phyloP scores from a whole-genome alignment of 2,329 filamentous ascomycete species.

The Cytospora schulzeri region DNA sequence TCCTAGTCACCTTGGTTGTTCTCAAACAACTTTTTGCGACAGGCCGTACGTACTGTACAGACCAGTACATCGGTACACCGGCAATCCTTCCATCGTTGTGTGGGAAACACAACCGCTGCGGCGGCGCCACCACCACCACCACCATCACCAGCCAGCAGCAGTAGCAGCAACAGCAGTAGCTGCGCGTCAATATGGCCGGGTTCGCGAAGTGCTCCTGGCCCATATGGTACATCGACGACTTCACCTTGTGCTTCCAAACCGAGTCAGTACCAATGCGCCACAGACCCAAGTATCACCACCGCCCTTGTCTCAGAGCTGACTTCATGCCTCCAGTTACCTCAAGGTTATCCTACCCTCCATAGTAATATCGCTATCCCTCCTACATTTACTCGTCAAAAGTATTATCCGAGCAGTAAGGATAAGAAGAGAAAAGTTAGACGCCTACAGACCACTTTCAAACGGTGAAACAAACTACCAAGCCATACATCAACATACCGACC shows the following conservation, averaged over 20 bases:
- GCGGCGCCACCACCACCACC: neutral
- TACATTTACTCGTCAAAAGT: slow-evolving; percentile 64
- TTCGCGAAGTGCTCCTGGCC: slow-evolving; percentile 60
- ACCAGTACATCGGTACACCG: neutral
- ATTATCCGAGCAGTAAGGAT: slow-evolving; percentile 54
- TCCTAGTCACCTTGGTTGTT: neutral
- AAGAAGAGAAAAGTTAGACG: slow-evolving; percentile 45
- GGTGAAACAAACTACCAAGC: slow-evolving; percentile 40
- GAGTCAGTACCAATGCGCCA: slow-evolving; percentile 52
- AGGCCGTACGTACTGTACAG: neutral
- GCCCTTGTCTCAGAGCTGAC: slow-evolving; percentile 14
- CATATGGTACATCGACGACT: slow-evolving; percentile 66
- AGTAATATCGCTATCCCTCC: slow-evolving; percentile 69
- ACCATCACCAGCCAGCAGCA: neutral
- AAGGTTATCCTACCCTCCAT: slow-evolving; percentile 78
- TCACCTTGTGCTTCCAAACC: slow-evolving; percentile 63
- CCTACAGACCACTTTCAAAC: slow-evolving; percentile 60
- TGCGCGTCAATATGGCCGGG: slow-evolving; percentile 39
- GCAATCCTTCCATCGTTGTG: neutral
- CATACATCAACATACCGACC: slow-evolving; percentile 51
- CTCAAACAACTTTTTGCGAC: neutral
- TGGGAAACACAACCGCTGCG: neutral
- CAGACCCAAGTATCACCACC: slow-evolving; percentile 15
- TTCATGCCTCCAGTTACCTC: slow-evolving; percentile 62
- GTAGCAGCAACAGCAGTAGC: slow-evolving; percentile 2